Percentiles rank a stretch among this genome's conserved stretches.
Evolutionary conservation across 139 green algal genomes (phyloP).

Genomic region (Parachlorella kessleri): DNA sequence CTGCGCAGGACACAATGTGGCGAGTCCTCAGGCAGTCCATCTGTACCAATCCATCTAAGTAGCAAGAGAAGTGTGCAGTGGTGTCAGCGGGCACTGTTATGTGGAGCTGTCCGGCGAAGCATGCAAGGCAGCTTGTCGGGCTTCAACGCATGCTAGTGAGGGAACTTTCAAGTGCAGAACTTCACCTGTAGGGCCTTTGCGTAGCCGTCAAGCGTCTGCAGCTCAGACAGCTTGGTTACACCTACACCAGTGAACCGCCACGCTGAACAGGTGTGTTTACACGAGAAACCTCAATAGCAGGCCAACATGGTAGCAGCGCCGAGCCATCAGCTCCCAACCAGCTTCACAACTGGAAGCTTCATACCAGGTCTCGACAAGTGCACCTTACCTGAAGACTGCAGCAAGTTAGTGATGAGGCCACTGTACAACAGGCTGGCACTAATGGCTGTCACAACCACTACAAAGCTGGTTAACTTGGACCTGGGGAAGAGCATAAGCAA

Average conservation of each 20-base stretch:
- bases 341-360: too few species aligned
- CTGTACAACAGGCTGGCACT: not conserved
- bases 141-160: not conserved
- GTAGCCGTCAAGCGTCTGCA: too few species aligned
- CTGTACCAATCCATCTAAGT: too few species aligned
- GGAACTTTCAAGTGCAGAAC: not conserved
- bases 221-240: too few species aligned
- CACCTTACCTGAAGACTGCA: not conserved
- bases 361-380: too few species aligned
- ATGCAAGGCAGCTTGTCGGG: not conserved
- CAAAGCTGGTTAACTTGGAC: not conserved
- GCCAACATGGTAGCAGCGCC: not conserved
- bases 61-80: not conserved
- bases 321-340: not conserved
- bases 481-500: not conserved
- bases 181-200: too few species aligned
- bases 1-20: too few species aligned
- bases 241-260: too few species aligned
- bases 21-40: too few species aligned
- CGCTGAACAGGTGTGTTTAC: not conserved
- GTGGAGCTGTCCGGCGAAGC: not conserved
- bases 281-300: not conserved
- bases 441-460: not conserved
- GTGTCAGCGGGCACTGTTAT: not conserved
- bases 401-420: not conserved